Percentiles rank a stretch among this genome's conserved stretches.
Conservation (phyloP, 192 early-diverging fungal species). For the Mortierella claussenii region DNA sequence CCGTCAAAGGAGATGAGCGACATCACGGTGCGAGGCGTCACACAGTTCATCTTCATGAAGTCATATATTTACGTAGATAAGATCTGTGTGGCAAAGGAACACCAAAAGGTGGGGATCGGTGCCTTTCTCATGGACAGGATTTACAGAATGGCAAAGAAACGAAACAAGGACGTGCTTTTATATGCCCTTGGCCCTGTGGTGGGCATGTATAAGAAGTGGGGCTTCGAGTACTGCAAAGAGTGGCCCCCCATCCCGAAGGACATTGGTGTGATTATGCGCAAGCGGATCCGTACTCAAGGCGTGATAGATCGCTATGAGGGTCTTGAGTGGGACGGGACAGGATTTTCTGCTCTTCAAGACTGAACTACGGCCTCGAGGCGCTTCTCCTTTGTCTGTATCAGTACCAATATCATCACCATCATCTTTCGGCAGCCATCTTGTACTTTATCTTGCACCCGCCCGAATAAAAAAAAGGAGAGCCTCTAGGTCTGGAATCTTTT, state of each 20-base stretch:
- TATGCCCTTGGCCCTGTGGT: constrained; percentile 51
- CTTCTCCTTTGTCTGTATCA: not conserved
- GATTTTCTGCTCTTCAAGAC: constrained; percentile 3
- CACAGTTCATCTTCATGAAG: constrained; percentile 57
- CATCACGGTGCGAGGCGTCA: constrained; percentile 48
- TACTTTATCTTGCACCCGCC: not conserved
- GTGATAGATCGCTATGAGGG: constrained; percentile 37
- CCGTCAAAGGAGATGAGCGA: constrained; percentile 8
- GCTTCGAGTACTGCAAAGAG: constrained; percentile 49
- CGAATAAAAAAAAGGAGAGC: not conserved
- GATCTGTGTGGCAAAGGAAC: constrained; percentile 49
- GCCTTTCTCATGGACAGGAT: constrained; percentile 47
- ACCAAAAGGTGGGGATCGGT: constrained; percentile 52
- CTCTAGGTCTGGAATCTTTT: too few species aligned
- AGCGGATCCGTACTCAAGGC: constrained; percentile 29
- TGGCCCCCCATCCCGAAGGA: constrained; percentile 48
- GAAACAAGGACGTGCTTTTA: constrained; percentile 52
- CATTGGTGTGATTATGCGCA: constrained; percentile 51
- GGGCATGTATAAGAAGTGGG: constrained; percentile 47
- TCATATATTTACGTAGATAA: constrained; percentile 55
- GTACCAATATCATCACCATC: not conserved
- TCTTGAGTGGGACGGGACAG: constrained; percentile 38
- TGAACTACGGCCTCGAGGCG: not conserved
- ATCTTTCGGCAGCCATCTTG: not conserved
- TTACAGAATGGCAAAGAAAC: constrained; percentile 19